These are phyloP conservation scores for Pythium apleroticum DNA, from an alignment of 352 stramenopile genomes.

Conservation along the genomic window DNA sequence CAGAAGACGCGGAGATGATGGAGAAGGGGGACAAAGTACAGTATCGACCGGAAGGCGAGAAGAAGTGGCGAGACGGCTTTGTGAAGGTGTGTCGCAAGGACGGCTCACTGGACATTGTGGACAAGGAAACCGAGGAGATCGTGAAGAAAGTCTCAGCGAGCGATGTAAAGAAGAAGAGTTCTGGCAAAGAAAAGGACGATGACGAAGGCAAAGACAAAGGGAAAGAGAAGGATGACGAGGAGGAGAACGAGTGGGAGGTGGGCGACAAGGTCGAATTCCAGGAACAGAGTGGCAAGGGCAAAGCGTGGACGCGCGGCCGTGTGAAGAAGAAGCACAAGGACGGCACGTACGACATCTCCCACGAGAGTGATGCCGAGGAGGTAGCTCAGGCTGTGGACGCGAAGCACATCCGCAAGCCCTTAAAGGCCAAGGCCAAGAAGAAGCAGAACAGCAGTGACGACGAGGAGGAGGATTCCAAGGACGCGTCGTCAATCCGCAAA, in stretches of 20 bases:
- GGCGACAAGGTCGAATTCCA: conserved; percentile 42
- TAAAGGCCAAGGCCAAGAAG: conserved; percentile 18
- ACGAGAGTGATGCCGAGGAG: conserved; percentile 33
- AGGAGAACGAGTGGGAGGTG: conserved; percentile 13
- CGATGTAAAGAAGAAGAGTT: conserved; percentile 26
- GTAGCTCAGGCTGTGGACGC: conserved; percentile 2
- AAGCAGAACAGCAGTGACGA: conserved; percentile 17
- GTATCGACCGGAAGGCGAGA: conserved; percentile 23
- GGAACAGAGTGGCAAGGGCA: conserved; percentile 27
- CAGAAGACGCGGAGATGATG: conserved; percentile 1
- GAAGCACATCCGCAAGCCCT: conserved; percentile 22
- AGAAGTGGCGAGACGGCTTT: conserved; percentile 30
- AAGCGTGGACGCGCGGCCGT: conserved; percentile 33
- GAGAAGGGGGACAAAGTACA: conserved; percentile 30
- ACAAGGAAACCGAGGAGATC: conserved; percentile 31
- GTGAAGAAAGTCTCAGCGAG: conserved; percentile 31
- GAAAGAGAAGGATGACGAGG: conserved; percentile 19
- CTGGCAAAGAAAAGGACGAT: conserved; percentile 16
- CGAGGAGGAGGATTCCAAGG: conserved; percentile 7
- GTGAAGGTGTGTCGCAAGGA: conserved; percentile 36
- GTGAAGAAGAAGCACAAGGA: conserved; percentile 41
- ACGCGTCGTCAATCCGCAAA: conserved; percentile 29
- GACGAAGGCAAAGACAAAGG: conserved; percentile 23
- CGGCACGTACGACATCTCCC: conserved; percentile 45
- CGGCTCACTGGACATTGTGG: conserved; percentile 35